These are phyloP conservation scores for Nothophytophthora sp. DNA, from an alignment of 352 stramenopile species.

Conservation along the genomic window DNA sequence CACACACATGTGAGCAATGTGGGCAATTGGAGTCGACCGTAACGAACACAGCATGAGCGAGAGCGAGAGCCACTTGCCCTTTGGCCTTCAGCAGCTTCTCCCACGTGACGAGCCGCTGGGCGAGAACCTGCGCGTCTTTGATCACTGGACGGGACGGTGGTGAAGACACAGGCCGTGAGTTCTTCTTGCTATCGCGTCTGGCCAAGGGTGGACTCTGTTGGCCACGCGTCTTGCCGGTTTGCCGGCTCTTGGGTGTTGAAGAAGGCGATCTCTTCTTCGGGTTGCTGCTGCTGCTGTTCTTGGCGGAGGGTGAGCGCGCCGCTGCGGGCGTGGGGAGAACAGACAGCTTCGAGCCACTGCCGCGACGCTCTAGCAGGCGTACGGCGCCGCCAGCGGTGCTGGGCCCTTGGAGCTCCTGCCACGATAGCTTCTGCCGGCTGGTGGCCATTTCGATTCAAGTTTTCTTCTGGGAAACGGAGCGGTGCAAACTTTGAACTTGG, in stretches of 20 bases:
- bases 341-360: too few species aligned
- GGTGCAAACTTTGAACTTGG: too few species aligned
- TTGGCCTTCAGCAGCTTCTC: slow-evolving; percentile 23
- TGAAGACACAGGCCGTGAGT: neutral
- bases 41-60: neutral
- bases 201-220: neutral
- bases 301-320: too few species aligned
- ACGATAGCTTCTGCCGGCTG: neutral
- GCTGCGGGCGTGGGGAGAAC: too few species aligned
- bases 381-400: too few species aligned
- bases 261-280: too few species aligned
- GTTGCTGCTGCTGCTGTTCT: too few species aligned
- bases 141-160: neutral
- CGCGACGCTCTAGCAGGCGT: too few species aligned
- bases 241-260: too few species aligned
- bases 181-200: neutral
- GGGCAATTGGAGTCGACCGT: too few species aligned
- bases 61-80: neutral
- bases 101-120: slow-evolving; percentile 15
- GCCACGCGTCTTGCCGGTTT: neutral
- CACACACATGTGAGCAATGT: too few species aligned
- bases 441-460: neutral
- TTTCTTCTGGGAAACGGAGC: neutral
- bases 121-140: slow-evolving; percentile 12
- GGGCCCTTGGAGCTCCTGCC: neutral